Percentiles rank a stretch among this genome's conserved stretches.
These are phyloP conservation scores for Graphilbum sp. DNA, from an alignment of 2,329 filamentous ascomycete genomes.

Conservation along the genomic window DNA sequence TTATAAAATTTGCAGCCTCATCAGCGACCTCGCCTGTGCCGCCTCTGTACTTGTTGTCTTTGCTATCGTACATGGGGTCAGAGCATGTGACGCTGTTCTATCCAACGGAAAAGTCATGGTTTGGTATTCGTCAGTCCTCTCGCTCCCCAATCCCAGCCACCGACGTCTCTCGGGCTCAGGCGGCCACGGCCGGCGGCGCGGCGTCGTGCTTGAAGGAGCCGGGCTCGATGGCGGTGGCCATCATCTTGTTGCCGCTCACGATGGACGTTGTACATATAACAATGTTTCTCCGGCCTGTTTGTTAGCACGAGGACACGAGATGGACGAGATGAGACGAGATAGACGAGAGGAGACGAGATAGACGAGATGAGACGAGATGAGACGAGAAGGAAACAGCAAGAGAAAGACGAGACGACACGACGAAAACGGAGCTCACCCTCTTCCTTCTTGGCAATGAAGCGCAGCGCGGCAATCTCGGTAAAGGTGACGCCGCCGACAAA, in stretches of 20 bases:
- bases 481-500: constrained; percentile 96
- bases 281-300: constrained; percentile 39
- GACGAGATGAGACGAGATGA: neutral
- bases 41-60: no score
- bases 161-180: neutral
- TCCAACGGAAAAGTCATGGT: no score
- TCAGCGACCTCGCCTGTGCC: no score
- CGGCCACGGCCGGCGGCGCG: constrained; percentile 2
- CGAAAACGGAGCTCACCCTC: constrained; percentile 31
- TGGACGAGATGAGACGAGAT: neutral
- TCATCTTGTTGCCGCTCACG: constrained; percentile 75
- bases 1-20: no score
- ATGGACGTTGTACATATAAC: constrained; percentile 88
- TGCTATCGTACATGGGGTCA: no score
- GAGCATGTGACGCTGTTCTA: no score
- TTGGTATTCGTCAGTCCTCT: no score
- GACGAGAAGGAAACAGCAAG: neutral
- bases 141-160: neutral
- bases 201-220: constrained; percentile 37
- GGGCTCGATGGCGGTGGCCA: constrained; percentile 70
- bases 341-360: neutral
- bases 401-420: neutral
- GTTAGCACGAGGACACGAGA: constrained; percentile 1
- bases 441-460: constrained; percentile 78
- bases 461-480: constrained; percentile 83